Base-by-base conservation (phyloP, 2,329 filamentous ascomycete species). In the Pseudocercospora musae region DNA sequence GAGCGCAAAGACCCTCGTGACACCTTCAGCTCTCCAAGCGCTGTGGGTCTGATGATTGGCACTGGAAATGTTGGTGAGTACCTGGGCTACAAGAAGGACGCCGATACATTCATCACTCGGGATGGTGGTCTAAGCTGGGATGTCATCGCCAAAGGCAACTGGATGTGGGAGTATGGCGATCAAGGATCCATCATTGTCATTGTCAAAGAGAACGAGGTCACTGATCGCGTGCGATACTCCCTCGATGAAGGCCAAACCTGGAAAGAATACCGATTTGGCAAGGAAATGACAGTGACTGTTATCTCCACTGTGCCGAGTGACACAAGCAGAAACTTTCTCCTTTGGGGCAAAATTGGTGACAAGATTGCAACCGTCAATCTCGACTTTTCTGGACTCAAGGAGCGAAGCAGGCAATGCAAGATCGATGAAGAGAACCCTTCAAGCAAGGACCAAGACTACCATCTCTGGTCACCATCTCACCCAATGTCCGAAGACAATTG, bases 121-220 rank as follows among this genome's bases (percentile, higher is more conserved):
- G 93, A 99, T 74, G 95, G 89, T n/a, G 96, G 96, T 59, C 84
- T 98, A 57, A 90, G 81, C 42, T 99, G 95, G 95, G 87, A 84
- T 67, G 86, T 88, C 62, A 87, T 94, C 64, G 94, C 90, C 78
- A 93, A 96, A 77, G 96, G 95, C 5, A 85, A 84, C 37, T 96
- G 92, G 82, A 89, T 90, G 72, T 99, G 92, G 92, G 91, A 96
- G 72, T 96, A 92, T 74, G 96, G 95, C 62, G 96, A 99, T 71
- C 92, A 96, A 75, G 95, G 95, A 27, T 95, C 92, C 5, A 89
- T 98, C 70, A 87, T 98, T 65, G 91, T 96, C 46, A 88, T 99
- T 54, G 92, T 94, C 21, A 85, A 89, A 72, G 87, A 92, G 61
- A 82, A 84, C 13, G 84, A 83, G 57, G 82, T 85, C 57, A 92